These are phyloP conservation scores for Chlorencoelia australis DNA, from an alignment of 2,329 filamentous ascomycete genomes.

Conservation along the genomic window DNA sequence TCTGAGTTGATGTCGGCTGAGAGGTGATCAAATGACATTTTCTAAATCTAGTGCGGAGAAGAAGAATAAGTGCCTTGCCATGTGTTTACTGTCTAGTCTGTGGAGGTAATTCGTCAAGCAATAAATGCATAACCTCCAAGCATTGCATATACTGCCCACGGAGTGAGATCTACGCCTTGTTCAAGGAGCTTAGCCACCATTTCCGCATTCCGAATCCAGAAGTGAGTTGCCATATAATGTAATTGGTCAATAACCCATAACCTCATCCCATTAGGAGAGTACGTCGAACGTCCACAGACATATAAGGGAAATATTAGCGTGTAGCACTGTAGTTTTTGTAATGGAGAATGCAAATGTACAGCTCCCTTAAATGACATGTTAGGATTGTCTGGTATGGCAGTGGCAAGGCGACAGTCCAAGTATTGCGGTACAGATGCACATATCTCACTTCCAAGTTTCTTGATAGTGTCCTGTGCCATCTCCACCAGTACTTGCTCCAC, in stretches of 20 bases:
- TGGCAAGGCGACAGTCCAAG: slow-evolving; percentile 3
- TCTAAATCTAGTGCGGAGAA: too few relatives aligned
- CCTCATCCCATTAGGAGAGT: background rate
- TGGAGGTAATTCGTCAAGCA: too few relatives aligned
- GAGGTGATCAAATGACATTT: too few relatives aligned
- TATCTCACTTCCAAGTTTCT: slow-evolving; percentile 3
- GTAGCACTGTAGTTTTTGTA: slow-evolving; percentile 5
- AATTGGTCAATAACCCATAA: slow-evolving; percentile 9
- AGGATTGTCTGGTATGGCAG: background rate
- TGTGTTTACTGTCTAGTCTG: too few relatives aligned
- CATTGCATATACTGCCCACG: slow-evolving; percentile 10
- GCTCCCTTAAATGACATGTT: too few relatives aligned
- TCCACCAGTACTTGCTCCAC: background rate
- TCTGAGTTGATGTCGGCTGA: too few relatives aligned
- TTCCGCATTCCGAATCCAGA: slow-evolving; percentile 12
- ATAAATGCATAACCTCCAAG: slow-evolving; percentile 13
- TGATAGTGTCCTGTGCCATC: slow-evolving; percentile 2
- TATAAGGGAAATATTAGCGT: slow-evolving; percentile 11
- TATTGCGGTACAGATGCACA: slow-evolving; percentile 12
- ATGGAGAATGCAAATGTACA: background rate
- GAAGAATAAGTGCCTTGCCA: too few relatives aligned
- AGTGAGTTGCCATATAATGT: slow-evolving; percentile 8
- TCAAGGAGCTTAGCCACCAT: slow-evolving; percentile 10
- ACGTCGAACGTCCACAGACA: slow-evolving; percentile 4
- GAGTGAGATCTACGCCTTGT: background rate